phyloP scores from a whole-genome alignment of 805 yeast genomes.

The Tetrapisispora fleetii region DNA sequence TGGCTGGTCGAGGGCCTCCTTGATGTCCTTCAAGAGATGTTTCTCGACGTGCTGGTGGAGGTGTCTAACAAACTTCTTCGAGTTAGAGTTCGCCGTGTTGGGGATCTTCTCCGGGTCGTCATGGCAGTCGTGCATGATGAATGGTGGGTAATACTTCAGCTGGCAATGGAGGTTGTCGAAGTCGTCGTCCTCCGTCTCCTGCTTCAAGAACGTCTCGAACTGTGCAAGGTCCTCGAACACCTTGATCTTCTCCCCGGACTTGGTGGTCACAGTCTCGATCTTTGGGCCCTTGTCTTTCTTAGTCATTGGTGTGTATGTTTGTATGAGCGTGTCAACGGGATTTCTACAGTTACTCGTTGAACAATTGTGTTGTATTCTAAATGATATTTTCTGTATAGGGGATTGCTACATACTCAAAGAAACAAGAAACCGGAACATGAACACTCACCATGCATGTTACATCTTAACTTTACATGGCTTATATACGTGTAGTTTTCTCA shows the following conservation, averaged over 20 bases:
- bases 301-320: conserved; percentile 14
- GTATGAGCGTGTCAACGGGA: background rate
- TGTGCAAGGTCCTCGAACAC: conserved; percentile 55
- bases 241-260: conserved; percentile 25
- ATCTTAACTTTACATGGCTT: too few relatives aligned
- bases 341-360: too few relatives aligned
- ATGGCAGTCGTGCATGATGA: conserved; percentile 55
- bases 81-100: conserved; percentile 62
- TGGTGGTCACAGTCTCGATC: conserved; percentile 21
- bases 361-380: too few relatives aligned
- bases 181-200: conserved; percentile 71
- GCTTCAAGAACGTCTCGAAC: conserved; percentile 57
- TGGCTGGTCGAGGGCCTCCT: conserved; percentile 44
- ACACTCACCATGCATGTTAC: too few relatives aligned
- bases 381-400: too few relatives aligned
- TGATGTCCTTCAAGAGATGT: conserved; percentile 60
- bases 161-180: conserved; percentile 60
- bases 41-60: conserved; percentile 68
- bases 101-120: conserved; percentile 64
- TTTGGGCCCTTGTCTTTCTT: conserved; percentile 27
- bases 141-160: conserved; percentile 63
- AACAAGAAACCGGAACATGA: too few relatives aligned
- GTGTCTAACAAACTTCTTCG: conserved; percentile 62
- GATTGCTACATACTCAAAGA: too few relatives aligned
- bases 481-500: too few relatives aligned